Base-by-base conservation (phyloP, 139 green algal genomes). In the Zygnema circumcarinatum region DNA sequence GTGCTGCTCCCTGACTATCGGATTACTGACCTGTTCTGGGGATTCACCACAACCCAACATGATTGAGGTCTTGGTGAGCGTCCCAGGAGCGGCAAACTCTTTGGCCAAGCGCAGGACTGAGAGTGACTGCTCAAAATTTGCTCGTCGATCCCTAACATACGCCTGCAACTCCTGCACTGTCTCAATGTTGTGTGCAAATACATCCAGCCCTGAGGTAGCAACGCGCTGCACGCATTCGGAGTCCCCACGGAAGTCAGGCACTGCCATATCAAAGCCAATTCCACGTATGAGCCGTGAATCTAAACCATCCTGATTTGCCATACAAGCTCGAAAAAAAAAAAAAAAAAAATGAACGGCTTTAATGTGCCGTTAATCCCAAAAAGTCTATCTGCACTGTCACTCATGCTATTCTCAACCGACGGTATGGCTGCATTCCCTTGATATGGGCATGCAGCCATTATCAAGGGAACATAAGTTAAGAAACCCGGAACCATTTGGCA, bases 111-210 rank as follows among this genome's bases (percentile, higher is more conserved):
- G 52, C 88, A 99, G 93, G 79, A 97, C 95, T 0, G 53, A 69
- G 38, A 99, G 74, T 62, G 87, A 95, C 92, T 99, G 97, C 47
- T 93, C 80, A 95, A 96, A 99, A 81, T 82, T 95, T 3, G 97
- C 97, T 0, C 97, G 90, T 1, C 95, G 92, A 88, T 99, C 96
- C 1, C 96, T 93, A 74, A 98, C 96, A 0, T 95, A 86, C 42
- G 67, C 83, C 89, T 97, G 93, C 88, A 99, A 93, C 42, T 94
- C 81, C 22, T 95, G 72, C 38, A 99, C 97, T 31, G 97, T 99
- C 92, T 99, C 97, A 41, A 99, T 94, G 92, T 99, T 99, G 94
- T 99, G 97, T 0, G 97, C 97, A 93, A 97, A 98, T 56, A 99
- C 97, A 87, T 99, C 97, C 68, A 99, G 92, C 0, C 97, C 97